Evolutionary conservation across 2,329 filamentous ascomycete genomes (phyloP), one percentile per base, ranked within the genome.

Genomic region (Alternaria brassicicola): DNA sequence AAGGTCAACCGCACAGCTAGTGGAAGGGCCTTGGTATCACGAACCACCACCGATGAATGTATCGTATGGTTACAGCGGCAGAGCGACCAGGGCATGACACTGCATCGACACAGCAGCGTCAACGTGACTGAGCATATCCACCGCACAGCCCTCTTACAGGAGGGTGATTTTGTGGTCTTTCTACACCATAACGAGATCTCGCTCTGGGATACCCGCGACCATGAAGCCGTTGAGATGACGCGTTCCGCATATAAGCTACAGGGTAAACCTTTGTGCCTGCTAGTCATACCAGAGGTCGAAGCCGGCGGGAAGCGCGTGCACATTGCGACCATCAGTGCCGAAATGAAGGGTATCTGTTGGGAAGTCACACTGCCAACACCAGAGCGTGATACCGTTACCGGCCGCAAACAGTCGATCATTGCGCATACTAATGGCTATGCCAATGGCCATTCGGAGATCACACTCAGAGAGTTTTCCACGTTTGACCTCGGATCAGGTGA

Each of bases 1-100:
- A 96, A 96, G 73, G 91, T 97, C 59, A 89, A 96, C 43, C 89
- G 93, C 60, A 96, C 93, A 69, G 90, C 90, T 41, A 91, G 88
- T 68, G 93, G 93, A 8, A 85, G 87, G 63, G 89, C 92, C 4
- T 82, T 97, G 41, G 87, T 96, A 30, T 96, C 93, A 6, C 85
- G 92, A 50, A 96, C 93, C 0, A 84, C 87, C 58, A 83, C 88
- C 41, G 90, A 92, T 59, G 91, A 96, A 74, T 89, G 88, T 56
- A 88, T 94, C 64, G 85, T 97, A 3, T 97, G 93, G 93, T 87
- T 85, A 61, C 91, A 96, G 73, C 79, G 82, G 52, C 76, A 82
- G 25, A 79, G 80, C 38, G 79, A 81, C 49, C 57, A 66, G 17
- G 82, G 83, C 28, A 83, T 84, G 47, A 84, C 81, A 10, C 80